phyloP scores from a whole-genome alignment of 495 filamentous ascomycete species.

The Talaromyces trachyspermus region DNA sequence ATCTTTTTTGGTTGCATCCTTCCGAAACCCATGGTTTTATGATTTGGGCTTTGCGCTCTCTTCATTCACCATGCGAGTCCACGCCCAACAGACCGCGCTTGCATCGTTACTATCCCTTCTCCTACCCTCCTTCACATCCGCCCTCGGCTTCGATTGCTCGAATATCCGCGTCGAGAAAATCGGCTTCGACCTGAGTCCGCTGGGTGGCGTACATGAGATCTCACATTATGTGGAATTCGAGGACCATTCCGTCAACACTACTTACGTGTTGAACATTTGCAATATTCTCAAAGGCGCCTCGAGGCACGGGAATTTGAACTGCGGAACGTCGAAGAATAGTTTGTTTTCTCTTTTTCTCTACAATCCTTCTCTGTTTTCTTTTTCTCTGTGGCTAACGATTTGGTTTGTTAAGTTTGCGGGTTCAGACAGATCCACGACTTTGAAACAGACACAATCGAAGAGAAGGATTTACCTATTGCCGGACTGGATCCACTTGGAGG shows the following conservation, averaged over 20 bases:
- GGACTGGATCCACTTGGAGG: constrained; percentile 47
- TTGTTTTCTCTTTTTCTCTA: constrained; percentile 6
- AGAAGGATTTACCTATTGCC: constrained; percentile 60
- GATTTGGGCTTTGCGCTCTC: too few relatives aligned
- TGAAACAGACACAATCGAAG: constrained; percentile 20
- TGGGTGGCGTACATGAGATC: constrained; percentile 73
- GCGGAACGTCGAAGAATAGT: constrained; percentile 46
- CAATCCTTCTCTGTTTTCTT: background rate
- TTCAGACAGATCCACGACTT: constrained; percentile 44
- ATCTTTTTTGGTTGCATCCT: too few relatives aligned
- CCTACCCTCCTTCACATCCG: constrained; percentile 35
- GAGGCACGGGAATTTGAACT: constrained; percentile 56
- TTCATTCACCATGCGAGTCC: constrained; percentile 34
- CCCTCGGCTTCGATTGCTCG: constrained; percentile 53
- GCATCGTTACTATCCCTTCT: constrained; percentile 35
- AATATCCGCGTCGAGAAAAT: constrained; percentile 49
- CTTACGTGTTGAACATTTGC: constrained; percentile 87
- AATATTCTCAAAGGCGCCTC: constrained; percentile 47
- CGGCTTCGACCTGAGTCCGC: constrained; percentile 55
- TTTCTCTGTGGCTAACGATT: constrained; percentile 6
- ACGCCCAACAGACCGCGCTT: constrained; percentile 13
- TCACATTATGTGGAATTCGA: constrained; percentile 46
- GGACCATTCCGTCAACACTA: constrained; percentile 54
- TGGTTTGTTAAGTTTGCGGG: constrained; percentile 58
- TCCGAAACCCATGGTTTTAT: too few relatives aligned